Base-by-base conservation (phyloP, 2,329 filamentous ascomycete species). In the Coniochaeta sp. region DNA sequence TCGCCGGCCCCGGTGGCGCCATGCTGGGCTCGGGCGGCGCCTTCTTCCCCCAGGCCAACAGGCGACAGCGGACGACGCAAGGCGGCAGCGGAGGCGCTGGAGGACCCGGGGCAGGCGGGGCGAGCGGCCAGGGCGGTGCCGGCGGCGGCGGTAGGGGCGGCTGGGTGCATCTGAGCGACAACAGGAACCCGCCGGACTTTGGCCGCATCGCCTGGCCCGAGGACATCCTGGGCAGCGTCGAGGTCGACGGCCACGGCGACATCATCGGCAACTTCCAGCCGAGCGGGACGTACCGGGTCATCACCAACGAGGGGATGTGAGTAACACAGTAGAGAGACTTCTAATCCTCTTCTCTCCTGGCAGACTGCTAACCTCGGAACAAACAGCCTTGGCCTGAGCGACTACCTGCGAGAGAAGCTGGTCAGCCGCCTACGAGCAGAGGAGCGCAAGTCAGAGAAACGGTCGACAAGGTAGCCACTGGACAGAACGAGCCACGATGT, bases 271-370 rank as follows among this genome's bases (percentile, higher is more conserved):
- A 78, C 63, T 82, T 83, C 63, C 79, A 85, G 70, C 75, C 79
- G 1, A 87, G 84, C 62, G 83, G 84, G 16, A 88, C 83, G 4
- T 72, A 71, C 68, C 80, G 86, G 40, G 75, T 88, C 32, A 67
- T 89, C 58, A 89, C 86, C 0, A 84, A 85, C 58, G 81, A 88
- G 71, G 86, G 86, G 69, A 85, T 89, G 85, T 88, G 70, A 83
- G 85, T 82, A 19, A 24, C 22, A 3, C 16, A 10, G n/a, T 4
- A 19, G 2, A 12, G 9, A 4, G 38, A 22, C 10, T 42, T 26
- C 12, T 26, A 5, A 12, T n/a, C n/a, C n/a, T n/a, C 19, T 4
- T 34, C 55, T 19, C 17, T 16, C 3, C 22, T 42, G 55, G 19
- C 6, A 10, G 14, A 55, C 34, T 19, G 19, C 50, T n/a, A 26